Conservation (phyloP, 1,284 basidiomycete species). For the Athelia sp. region DNA sequence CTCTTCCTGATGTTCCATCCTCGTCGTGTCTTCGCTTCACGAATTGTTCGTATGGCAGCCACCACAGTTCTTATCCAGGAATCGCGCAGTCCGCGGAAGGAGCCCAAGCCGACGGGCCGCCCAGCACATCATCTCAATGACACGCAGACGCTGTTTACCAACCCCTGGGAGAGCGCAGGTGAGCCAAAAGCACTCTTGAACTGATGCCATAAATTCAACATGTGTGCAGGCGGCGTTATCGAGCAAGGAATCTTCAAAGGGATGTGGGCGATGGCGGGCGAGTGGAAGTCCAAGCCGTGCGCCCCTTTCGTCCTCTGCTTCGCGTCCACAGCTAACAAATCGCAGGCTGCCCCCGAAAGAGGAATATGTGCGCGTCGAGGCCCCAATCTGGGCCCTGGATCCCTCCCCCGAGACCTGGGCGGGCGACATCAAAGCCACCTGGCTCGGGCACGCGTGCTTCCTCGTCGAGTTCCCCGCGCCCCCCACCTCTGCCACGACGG, state of each 20-base stretch:
- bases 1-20: no score
- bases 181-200: no score
- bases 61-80: background rate
- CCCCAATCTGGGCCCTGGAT: background rate
- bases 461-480: slow-evolving; percentile 59
- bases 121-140: background rate
- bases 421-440: slow-evolving; percentile 55
- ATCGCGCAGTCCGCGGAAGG: background rate
- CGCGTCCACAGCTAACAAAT: background rate
- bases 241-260: background rate
- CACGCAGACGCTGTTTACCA: background rate
- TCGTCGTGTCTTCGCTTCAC: no score
- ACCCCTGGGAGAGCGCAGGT: background rate
- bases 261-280: background rate
- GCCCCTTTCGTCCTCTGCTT: background rate
- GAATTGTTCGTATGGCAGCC: no score
- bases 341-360: background rate
- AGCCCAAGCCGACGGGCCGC: background rate
- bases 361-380: background rate
- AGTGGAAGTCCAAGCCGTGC: background rate
- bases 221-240: no score
- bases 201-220: no score
- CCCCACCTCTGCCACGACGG: slow-evolving; percentile 5
- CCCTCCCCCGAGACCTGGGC: background rate
- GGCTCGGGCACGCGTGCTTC: slow-evolving; percentile 73